Evolutionary conservation across 176 grass and related monocot genomes (phyloP).

Genomic region (Eragrostis nindensis): DNA sequence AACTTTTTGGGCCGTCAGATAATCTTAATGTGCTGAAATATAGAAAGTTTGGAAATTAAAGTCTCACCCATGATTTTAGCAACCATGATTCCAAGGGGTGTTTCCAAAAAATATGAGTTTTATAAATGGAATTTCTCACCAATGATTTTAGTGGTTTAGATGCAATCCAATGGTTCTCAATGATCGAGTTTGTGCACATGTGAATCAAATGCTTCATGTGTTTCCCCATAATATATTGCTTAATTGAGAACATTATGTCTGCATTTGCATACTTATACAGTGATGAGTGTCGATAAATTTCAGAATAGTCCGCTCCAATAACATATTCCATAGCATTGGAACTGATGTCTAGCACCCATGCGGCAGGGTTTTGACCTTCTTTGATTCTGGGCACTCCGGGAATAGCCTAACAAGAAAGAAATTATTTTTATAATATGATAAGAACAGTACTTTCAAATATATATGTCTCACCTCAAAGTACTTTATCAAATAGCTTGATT

Average conservation of each 20-base stretch:
- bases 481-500: slow-evolving; percentile 75
- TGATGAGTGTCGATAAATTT: slow-evolving; percentile 69
- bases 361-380: slow-evolving; percentile 76
- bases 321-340: slow-evolving; percentile 71
- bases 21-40: too few relatives aligned
- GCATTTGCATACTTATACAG: slow-evolving; percentile 58
- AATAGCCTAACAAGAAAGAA: slow-evolving; percentile 60
- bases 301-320: slow-evolving; percentile 66
- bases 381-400: slow-evolving; percentile 76
- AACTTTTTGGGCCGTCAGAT: too few relatives aligned
- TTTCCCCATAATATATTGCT: too few relatives aligned
- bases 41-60: too few relatives aligned
- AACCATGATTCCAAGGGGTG: too few relatives aligned
- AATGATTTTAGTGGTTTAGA: too few relatives aligned
- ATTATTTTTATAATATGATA: neutral
- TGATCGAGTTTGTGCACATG: too few relatives aligned
- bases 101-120: too few relatives aligned
- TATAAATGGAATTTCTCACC: too few relatives aligned
- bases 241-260: neutral
- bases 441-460: neutral
- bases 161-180: too few relatives aligned
- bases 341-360: slow-evolving; percentile 83
- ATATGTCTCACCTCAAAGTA: slow-evolving; percentile 82
- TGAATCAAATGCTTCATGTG: too few relatives aligned
- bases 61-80: too few relatives aligned